Evolutionary conservation across 352 stramenopile genomes (phyloP), one percentile per base, ranked within the genome.

Genomic region (Plasmopara muralis): DNA sequence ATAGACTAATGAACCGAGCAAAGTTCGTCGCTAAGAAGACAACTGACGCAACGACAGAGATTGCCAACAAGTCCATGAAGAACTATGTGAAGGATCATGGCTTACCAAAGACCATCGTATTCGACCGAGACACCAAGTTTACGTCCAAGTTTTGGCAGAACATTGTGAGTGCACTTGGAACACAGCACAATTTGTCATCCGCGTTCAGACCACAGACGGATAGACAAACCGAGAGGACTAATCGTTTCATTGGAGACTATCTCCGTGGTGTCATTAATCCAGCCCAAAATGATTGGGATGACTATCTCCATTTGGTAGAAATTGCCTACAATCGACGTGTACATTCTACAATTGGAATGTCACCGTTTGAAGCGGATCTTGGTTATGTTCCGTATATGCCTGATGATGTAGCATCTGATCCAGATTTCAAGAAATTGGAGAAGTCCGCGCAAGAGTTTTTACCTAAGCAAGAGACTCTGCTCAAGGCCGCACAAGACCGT

Each of bases 181-280:
- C 40, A 20, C 0, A 30, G 15, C 46, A 52, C 12, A 43, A 52
- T 0, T 5, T 45, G 16, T 45, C 12, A 45, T 31, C 40, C 16
- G 14, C 40, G 15, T 45, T 45, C 28, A n/a, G 15, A 38, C 40
- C 18, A 14, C 47, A 53, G 10, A 53, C 47, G 2, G 47, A 47
- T 47, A 43, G 37, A 35, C 52, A 59, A 33, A 59, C 45, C 0
- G 38, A 60, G 33, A 29, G 53, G 15, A 50, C 45, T 10, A 54
- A 50, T 20, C 46, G 39, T 35, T 59, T 50, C 29, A 40, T 54
- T 37, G 39, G 16, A 54, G 29, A 55, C 3, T 61, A 56, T 62
- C 54, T 55, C 41, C 10, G 20, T 25, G 20, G 20, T 25, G 20
- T 25, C 20, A 3, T 25, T 3, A 25, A 25, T 25, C 20, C 20